A percentile compares a stretch with the other conserved stretches of the same genome.
phyloP scores from a whole-genome alignment of 352 stramenopile species.

The Phytopythium boreale region DNA sequence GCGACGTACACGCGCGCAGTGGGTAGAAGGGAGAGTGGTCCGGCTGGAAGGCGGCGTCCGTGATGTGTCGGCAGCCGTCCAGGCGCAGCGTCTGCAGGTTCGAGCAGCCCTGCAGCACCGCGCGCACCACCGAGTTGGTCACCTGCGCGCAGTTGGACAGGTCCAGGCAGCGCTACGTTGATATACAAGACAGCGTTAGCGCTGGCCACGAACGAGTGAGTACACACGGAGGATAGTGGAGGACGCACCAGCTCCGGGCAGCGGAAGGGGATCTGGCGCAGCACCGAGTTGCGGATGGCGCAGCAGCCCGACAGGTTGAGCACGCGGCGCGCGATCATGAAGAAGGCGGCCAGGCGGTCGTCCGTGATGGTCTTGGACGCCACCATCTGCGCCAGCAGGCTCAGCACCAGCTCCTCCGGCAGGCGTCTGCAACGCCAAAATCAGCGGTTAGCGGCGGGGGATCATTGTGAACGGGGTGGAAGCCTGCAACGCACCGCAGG shows the following conservation, averaged over 20 bases:
- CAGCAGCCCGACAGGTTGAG: slow-evolving; percentile 70
- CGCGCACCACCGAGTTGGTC: slow-evolving; percentile 81
- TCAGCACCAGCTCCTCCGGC: slow-evolving; percentile 81
- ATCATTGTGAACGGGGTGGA: background rate
- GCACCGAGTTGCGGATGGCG: slow-evolving; percentile 81
- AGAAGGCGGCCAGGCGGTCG: slow-evolving; percentile 80
- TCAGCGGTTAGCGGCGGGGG: background rate
- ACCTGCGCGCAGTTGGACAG: slow-evolving; percentile 85
- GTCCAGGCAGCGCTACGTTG: slow-evolving; percentile 81
- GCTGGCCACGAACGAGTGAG: background rate
- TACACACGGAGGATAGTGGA: no score
- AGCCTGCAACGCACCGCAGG: slow-evolving; percentile 40
- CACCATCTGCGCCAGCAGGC: slow-evolving; percentile 69
- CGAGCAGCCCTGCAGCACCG: slow-evolving; percentile 74
- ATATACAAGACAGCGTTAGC: background rate
- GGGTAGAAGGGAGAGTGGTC: slow-evolving; percentile 73
- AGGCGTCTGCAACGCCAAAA: slow-evolving; percentile 40
- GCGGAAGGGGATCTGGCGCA: slow-evolving; percentile 82
- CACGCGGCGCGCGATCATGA: slow-evolving; percentile 70
- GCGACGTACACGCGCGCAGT: slow-evolving; percentile 66
- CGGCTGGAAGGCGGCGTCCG: slow-evolving; percentile 82
- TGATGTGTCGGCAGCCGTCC: slow-evolving; percentile 85
- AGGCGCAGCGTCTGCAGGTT: slow-evolving; percentile 77
- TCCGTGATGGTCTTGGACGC: slow-evolving; percentile 71
- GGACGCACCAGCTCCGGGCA: slow-evolving; percentile 70